phyloP scores from a whole-genome alignment of 768 basidiomycete genomes.

The Russula compacta region DNA sequence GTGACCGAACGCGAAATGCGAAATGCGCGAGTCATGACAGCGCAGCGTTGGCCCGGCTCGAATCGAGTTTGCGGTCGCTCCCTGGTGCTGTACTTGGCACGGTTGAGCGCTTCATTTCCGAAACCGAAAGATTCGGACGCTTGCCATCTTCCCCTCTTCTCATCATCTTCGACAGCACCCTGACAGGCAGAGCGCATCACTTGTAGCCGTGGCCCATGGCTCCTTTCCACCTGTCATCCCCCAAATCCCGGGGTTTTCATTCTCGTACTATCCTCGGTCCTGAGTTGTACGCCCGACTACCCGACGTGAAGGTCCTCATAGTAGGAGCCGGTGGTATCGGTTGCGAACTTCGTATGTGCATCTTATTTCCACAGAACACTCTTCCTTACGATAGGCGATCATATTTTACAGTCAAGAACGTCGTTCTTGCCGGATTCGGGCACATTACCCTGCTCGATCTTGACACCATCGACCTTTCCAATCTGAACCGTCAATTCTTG shows the following conservation, averaged over 20 bases:
- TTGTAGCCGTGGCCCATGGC: constrained; percentile 1
- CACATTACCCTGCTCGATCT: constrained; percentile 89
- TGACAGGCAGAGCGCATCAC: background rate
- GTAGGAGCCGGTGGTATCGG: constrained; percentile 98
- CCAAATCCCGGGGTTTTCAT: constrained; percentile 32
- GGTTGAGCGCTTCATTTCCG: background rate
- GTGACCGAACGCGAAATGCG: constrained; percentile 6
- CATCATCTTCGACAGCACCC: background rate
- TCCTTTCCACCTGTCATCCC: constrained; percentile 1
- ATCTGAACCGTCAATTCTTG: constrained; percentile 93
- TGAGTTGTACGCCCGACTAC: constrained; percentile 52
- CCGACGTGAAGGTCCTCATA: constrained; percentile 64
- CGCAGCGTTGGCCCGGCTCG: background rate
- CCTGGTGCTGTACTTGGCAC: background rate
- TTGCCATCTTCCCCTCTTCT: constrained; percentile 3
- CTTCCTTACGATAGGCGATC: background rate
- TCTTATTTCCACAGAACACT: background rate
- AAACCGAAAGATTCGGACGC: background rate
- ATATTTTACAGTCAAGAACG: constrained; percentile 71
- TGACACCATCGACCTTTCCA: constrained; percentile 97
- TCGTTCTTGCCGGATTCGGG: constrained; percentile 88
- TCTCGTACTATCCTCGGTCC: constrained; percentile 74
- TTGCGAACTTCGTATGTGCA: constrained; percentile 71
- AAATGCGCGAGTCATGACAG: background rate
- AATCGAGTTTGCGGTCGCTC: background rate